These are phyloP conservation scores for Chrysosporium keratinophilum DNA, from an alignment of 2,329 filamentous ascomycete genomes.

Conservation along the genomic window DNA sequence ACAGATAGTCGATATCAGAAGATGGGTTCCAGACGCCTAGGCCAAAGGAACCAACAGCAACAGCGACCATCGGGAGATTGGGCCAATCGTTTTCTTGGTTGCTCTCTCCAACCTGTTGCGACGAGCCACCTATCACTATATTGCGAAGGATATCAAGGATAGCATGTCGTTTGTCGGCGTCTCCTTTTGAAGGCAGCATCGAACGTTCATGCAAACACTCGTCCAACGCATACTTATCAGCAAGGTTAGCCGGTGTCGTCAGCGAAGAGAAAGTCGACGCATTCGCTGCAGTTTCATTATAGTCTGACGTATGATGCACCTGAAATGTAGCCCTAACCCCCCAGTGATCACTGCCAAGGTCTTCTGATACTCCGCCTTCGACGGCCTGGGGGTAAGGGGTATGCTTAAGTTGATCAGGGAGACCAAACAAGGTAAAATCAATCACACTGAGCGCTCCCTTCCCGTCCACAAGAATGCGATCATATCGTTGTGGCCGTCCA, in stretches of 20 bases:
- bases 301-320: background rate
- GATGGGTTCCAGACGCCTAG: constrained; percentile 50
- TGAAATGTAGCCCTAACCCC: constrained; percentile 15
- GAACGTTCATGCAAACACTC: constrained; percentile 1
- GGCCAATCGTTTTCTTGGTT: constrained; percentile 15
- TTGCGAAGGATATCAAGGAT: constrained; percentile 13
- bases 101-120: background rate
- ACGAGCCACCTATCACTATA: constrained; percentile 3
- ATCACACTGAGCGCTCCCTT: constrained; percentile 32
- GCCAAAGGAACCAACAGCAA: constrained; percentile 57
- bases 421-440: constrained; percentile 51
- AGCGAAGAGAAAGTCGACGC: background rate
- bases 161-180: constrained; percentile 1
- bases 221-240: background rate
- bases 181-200: constrained; percentile 10
- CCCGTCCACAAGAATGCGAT: constrained; percentile 48
- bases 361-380: constrained; percentile 4
- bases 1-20: constrained; percentile 58
- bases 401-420: constrained; percentile 22
- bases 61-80: constrained; percentile 40
- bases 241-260: background rate
- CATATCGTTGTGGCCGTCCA: constrained; percentile 54
- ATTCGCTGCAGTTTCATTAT: background rate
- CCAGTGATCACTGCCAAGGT: constrained; percentile 28
- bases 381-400: background rate